These are phyloP conservation scores for Pyrus hybrid DNA, from an alignment of 331 rosid species.

Conservation along the genomic window DNA sequence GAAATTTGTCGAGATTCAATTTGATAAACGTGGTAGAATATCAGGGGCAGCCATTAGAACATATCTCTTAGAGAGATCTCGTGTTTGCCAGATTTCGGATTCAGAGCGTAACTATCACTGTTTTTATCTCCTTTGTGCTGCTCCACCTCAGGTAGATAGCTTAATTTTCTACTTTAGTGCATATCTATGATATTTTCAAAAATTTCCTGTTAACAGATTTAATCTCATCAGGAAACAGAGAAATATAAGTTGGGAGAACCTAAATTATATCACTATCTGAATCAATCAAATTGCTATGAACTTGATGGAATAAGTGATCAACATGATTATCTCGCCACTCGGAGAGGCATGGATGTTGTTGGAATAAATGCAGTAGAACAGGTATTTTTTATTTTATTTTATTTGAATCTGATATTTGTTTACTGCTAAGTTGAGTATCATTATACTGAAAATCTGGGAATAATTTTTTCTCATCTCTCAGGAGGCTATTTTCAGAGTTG, in stretches of 20 bases:
- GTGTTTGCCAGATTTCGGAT: slow-evolving; percentile 93
- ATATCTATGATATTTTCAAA: neutral
- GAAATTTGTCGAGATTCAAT: slow-evolving; percentile 90
- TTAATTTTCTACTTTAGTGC: neutral
- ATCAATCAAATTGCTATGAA: slow-evolving; percentile 83
- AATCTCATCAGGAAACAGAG: slow-evolving; percentile 56
- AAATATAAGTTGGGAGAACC: slow-evolving; percentile 78
- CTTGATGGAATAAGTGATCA: slow-evolving; percentile 65
- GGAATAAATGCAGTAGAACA: slow-evolving; percentile 83
- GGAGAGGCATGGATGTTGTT: slow-evolving; percentile 88
- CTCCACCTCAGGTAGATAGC: slow-evolving; percentile 69
- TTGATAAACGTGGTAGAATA: slow-evolving; percentile 64
- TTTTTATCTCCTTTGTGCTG: slow-evolving; percentile 84
- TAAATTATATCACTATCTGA: slow-evolving; percentile 75
- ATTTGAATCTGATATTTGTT: slow-evolving; percentile 7
- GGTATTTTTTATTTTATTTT: slow-evolving; percentile 25
- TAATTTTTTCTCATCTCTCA: slow-evolving; percentile 9
- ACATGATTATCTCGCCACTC: slow-evolving; percentile 72
- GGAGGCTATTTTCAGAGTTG: slow-evolving; percentile 88
- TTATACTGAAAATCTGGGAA: neutral
- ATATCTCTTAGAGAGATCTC: slow-evolving; percentile 85
- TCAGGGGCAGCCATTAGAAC: slow-evolving; percentile 97
- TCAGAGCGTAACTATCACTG: slow-evolving; percentile 91
- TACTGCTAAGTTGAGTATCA: slow-evolving; percentile 1
- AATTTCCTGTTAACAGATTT: neutral